phyloP scores from a whole-genome alignment of 345 rosid genomes.

The Rhodomyrtus tomentosa region DNA sequence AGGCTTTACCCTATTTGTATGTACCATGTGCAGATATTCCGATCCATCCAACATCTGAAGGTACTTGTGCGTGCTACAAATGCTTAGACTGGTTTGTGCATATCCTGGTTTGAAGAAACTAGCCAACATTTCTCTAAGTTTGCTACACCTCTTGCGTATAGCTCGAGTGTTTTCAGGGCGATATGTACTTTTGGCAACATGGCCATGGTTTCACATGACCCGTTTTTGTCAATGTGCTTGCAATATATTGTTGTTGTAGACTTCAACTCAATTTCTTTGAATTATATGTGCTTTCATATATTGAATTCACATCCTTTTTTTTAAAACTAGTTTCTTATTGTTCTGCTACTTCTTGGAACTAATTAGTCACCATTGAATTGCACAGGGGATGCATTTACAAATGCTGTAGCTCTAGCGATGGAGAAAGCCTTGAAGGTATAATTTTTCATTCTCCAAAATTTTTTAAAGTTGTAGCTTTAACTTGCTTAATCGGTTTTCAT shows the following conservation, averaged over 20 bases:
- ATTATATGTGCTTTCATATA: neutral
- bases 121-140: neutral
- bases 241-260: neutral
- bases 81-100: neutral
- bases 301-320: neutral
- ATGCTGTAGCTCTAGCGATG: slow-evolving; percentile 43
- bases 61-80: slow-evolving; percentile 11
- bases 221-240: neutral
- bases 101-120: neutral
- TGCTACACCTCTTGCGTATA: neutral
- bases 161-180: neutral
- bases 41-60: slow-evolving; percentile 24
- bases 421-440: slow-evolving; percentile 84
- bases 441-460: neutral
- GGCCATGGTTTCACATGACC: neutral
- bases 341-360: neutral
- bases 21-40: slow-evolving; percentile 63
- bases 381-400: slow-evolving; percentile 38
- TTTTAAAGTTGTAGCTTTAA: neutral
- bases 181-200: neutral
- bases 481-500: neutral
- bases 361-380: slow-evolving; percentile 7
- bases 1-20: slow-evolving; percentile 89
- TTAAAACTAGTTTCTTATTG: neutral
- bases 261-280: neutral